phyloP scores from a whole-genome alignment of 2,329 filamentous ascomycete genomes.

The Chrysoporthe puriensis region DNA sequence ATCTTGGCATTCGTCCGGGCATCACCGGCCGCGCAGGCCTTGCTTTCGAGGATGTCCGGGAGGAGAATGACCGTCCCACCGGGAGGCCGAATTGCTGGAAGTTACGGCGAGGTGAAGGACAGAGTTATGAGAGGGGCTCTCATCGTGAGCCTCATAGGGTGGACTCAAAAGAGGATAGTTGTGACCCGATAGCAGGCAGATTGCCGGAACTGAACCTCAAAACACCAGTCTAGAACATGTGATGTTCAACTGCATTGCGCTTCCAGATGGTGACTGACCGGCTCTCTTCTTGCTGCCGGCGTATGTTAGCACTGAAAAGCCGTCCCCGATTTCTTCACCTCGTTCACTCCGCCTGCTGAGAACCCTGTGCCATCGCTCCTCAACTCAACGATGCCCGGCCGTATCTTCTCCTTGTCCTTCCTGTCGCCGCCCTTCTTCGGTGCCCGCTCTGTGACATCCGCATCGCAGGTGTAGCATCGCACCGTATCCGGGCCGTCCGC shows the following conservation, averaged over 20 bases:
- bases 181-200: conserved; percentile 16
- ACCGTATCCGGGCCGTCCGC: conserved; percentile 49
- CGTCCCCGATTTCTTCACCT: conserved; percentile 77
- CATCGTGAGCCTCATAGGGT: conserved; percentile 34
- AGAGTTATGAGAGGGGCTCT: conserved; percentile 20
- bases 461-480: conserved; percentile 85
- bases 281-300: neutral
- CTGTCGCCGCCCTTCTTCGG: conserved; percentile 46
- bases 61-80: neutral
- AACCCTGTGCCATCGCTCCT: conserved; percentile 90
- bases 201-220: neutral
- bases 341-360: conserved; percentile 81
- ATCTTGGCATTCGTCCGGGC: conserved; percentile 53
- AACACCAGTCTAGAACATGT: neutral
- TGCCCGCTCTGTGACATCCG: conserved; percentile 63
- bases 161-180: conserved; percentile 30
- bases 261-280: neutral
- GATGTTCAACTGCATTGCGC: neutral
- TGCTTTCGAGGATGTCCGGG: conserved; percentile 32
- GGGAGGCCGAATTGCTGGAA: conserved; percentile 10
- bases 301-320: conserved; percentile 74
- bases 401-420: conserved; percentile 59
- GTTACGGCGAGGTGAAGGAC: conserved; percentile 23
- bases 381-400: conserved; percentile 76
- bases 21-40: conserved; percentile 47